These are phyloP conservation scores for Dipteronia dyeriana DNA, from an alignment of 345 rosid genomes.

Conservation along the genomic window DNA sequence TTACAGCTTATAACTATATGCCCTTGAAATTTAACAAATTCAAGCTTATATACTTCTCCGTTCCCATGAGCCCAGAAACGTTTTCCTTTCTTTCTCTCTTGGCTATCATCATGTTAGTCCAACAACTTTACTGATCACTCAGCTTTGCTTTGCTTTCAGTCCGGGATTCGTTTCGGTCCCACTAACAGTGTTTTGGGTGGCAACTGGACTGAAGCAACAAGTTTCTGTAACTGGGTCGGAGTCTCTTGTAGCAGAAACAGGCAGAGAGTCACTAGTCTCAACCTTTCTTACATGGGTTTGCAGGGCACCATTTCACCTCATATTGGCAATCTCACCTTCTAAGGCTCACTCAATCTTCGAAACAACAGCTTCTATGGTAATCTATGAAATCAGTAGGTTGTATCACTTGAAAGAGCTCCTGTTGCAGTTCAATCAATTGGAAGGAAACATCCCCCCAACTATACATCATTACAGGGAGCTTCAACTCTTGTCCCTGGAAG, in stretches of 20 bases:
- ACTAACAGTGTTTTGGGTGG: neutral
- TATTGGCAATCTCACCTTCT: constrained; percentile 17
- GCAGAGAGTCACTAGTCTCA: constrained; percentile 8
- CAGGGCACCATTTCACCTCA: constrained; percentile 7
- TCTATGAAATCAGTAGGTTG: neutral
- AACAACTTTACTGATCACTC: neutral
- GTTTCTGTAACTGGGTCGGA: constrained; percentile 19
- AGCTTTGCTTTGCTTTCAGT: neutral
- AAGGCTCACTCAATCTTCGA: neutral
- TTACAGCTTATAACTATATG: no score
- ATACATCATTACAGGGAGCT: neutral
- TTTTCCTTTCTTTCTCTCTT: neutral
- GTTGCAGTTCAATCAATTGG: constrained; percentile 7
- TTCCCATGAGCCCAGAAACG: neutral
- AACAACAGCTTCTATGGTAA: constrained; percentile 22
- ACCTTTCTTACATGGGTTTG: constrained; percentile 9
- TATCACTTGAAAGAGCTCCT: constrained; percentile 8
- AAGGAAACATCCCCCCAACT: constrained; percentile 10
- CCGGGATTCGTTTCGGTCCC: neutral
- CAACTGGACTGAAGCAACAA: constrained; percentile 2
- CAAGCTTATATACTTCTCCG: no score
- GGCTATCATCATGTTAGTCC: neutral
- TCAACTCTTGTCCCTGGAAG: constrained; percentile 3
- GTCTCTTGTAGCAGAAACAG: constrained; percentile 3
- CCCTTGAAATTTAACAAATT: no score